A percentile compares a stretch with the other conserved stretches of the same genome.
Conservation (phyloP, 23 red algal species). For the Cyanidiococcus yangmingshanensis region DNA sequence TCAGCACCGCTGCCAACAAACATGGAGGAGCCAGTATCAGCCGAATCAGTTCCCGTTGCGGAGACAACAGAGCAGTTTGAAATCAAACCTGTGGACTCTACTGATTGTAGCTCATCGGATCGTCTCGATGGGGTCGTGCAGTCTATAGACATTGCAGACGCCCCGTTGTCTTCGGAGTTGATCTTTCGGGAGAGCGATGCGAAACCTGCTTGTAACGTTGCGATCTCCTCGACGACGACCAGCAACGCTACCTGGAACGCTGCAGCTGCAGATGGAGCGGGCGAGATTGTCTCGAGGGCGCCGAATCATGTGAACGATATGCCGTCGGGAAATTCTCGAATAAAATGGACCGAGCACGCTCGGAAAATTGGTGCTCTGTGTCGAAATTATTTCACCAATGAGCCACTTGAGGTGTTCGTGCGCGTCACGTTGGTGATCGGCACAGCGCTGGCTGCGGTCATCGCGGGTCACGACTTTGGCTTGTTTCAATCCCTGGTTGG, state of each 20-base stretch:
- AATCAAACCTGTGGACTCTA: not conserved
- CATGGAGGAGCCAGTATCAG: not conserved
- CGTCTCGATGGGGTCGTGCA: not conserved
- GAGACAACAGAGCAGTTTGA: not conserved
- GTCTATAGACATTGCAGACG: not conserved
- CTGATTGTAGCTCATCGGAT: not conserved
- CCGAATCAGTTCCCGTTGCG: not conserved
- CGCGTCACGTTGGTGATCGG: conserved; percentile 36
- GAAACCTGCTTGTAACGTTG: not conserved
- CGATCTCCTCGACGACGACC: not conserved
- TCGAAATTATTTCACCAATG: conserved; percentile 31
- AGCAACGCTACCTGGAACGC: not conserved
- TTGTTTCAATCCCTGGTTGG: conserved; percentile 86
- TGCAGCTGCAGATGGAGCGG: not conserved
- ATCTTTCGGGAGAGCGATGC: not conserved
- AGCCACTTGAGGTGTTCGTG: conserved; percentile 38
- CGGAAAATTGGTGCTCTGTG: not conserved
- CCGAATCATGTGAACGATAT: not conserved
- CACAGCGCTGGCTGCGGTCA: conserved; percentile 57
- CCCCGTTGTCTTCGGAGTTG: not conserved
- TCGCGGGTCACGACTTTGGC: conserved; percentile 77
- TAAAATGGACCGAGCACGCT: not conserved
- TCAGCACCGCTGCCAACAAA: not conserved
- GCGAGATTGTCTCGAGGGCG: not conserved
- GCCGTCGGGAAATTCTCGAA: not conserved